Percentiles rank a stretch among this genome's conserved stretches.
Evolutionary conservation across 805 yeast genomes (phyloP).

Genomic region (Nakazawaea sp.): DNA sequence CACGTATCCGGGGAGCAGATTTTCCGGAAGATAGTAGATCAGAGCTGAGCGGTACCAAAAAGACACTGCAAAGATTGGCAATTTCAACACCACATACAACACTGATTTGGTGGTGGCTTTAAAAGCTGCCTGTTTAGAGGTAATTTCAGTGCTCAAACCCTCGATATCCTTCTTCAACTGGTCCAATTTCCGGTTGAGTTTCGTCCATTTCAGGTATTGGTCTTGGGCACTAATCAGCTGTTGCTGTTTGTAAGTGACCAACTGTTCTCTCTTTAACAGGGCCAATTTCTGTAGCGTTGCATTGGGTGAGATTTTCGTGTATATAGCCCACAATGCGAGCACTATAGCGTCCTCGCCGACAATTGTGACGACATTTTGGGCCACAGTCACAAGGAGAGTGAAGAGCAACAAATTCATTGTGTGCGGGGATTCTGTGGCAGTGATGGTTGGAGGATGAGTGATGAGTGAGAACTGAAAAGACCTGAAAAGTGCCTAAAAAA

Average conservation of each 20-base stretch:
- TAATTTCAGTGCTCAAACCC: constrained; percentile 30
- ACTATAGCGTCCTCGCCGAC: constrained; percentile 18
- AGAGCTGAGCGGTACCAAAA: constrained; percentile 46
- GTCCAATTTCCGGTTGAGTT: constrained; percentile 68
- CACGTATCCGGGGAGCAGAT: constrained; percentile 46
- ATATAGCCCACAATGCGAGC: constrained; percentile 31
- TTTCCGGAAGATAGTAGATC: constrained; percentile 52
- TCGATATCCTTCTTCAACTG: constrained; percentile 47
- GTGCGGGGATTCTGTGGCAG: no score
- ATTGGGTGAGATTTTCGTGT: constrained; percentile 30
- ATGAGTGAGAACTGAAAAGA: no score
- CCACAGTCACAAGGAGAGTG: constrained; percentile 1
- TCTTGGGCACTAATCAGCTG: constrained; percentile 77
- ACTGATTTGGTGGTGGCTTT: constrained; percentile 24
- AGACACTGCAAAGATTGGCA: constrained; percentile 42
- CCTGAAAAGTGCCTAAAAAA: no score
- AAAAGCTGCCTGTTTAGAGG: constrained; percentile 27
- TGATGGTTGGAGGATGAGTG: no score
- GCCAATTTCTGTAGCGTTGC: constrained; percentile 22
- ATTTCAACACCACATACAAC: constrained; percentile 33
- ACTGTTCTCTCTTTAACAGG: constrained; percentile 35
- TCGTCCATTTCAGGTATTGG: constrained; percentile 94
- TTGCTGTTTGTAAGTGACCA: constrained; percentile 43
- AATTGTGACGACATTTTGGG: constrained; percentile 3
- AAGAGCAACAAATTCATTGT: constrained; percentile 4